Evolutionary conservation across 495 filamentous ascomycete species (phyloP), one percentile per base, ranked within the genome.

Genomic region (Aspergillus leporis): DNA sequence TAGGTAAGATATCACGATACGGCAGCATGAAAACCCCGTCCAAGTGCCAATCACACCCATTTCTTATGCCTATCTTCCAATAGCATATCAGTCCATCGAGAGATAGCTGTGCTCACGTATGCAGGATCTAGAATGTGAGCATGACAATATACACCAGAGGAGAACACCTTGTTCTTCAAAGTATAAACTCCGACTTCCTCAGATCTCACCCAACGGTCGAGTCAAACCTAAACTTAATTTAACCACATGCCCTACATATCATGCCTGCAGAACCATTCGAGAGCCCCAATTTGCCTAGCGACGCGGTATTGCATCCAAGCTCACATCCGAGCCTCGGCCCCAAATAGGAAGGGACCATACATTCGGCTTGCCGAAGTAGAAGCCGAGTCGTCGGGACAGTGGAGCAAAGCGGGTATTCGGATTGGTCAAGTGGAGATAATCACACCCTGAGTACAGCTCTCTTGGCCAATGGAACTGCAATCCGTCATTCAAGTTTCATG

Each of bases 351-450:
- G 34, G 34, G 34, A 14, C 10, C 49, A 25, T 51, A 19, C 31
- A 36, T 16, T 28, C 55, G 55, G 55, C 10, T 50, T 56, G 55
- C 55, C 55, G 55, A 56, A 50, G 10, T 12, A 47, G 8, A 21
- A 47, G 43, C 43, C 43, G 43, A 47, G 19, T 23, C 38, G 14
- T 23, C 43, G 43, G 40, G 19, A 21, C 19, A 14, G 43, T 47
- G 43, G 43, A 23, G 14, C 38, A 5, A 41, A 41, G 38, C 38
- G 38, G 38, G 16, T 41, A 12, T 3, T 14, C 3, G 34, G 34
- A 36, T 14, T 2, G 13, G 9, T 14, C 34, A 41, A 41, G 12
- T 41, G 38, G 38, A n/a, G 38, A 10, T 5, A n/a, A 41, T 18
- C 38, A 41, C 16, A 12, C 38, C 14, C n/a, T 41, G 38, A 5